These are phyloP conservation scores for Carex scoparia DNA, from an alignment of 176 grass and related monocot genomes.

Conservation along the genomic window DNA sequence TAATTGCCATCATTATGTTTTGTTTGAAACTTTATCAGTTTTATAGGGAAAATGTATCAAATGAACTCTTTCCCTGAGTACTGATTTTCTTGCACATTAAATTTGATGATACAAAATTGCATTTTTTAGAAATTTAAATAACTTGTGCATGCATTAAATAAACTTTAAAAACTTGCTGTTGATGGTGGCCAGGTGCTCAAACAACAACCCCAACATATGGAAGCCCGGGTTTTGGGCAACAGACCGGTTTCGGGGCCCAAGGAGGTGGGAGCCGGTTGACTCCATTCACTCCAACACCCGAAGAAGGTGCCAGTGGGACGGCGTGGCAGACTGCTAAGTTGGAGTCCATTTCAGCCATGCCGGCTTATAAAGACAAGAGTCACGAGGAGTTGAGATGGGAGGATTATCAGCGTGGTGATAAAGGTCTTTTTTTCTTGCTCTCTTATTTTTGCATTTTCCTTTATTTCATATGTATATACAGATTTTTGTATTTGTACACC, in stretches of 20 bases:
- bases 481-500: neutral
- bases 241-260: constrained; percentile 56
- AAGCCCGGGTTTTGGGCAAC: constrained; percentile 47
- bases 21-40: constrained; percentile 13
- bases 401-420: constrained; percentile 84
- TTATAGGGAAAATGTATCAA: neutral
- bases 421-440: constrained; percentile 33
- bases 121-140: neutral
- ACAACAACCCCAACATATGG: constrained; percentile 57
- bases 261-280: constrained; percentile 70
- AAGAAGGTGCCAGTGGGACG: constrained; percentile 63
- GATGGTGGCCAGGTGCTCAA: constrained; percentile 58
- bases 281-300: constrained; percentile 59
- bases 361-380: constrained; percentile 89
- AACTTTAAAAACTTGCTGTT: constrained; percentile 4
- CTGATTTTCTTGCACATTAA: neutral
- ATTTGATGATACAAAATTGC: neutral
- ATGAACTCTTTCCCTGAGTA: neutral
- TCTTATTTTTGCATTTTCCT: constrained; percentile 7
- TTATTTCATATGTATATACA: neutral
- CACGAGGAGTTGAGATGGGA: constrained; percentile 97
- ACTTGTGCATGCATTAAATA: neutral
- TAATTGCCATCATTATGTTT: constrained; percentile 4
- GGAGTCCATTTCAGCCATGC: constrained; percentile 93
- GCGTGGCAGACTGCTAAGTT: constrained; percentile 57